Conservation (phyloP, 306 rosid species). For the Purshia tridentata region DNA sequence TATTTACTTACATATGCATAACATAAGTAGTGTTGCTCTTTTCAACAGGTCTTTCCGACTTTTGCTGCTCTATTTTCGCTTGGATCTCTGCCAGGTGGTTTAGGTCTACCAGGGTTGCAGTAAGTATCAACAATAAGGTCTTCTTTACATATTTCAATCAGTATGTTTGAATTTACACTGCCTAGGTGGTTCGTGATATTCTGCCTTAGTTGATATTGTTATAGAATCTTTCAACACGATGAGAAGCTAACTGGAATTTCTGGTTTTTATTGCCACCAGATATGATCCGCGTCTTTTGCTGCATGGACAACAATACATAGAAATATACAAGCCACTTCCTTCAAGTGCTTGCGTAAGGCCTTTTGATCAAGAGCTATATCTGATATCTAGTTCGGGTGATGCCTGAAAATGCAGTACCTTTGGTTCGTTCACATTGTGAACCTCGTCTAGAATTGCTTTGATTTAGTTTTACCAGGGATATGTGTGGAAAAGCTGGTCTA, state of each 20-base stretch:
- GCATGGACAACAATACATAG: slow-evolving; percentile 92
- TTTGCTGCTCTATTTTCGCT: slow-evolving; percentile 61
- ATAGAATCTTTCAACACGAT: not conserved
- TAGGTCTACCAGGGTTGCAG: slow-evolving; percentile 67
- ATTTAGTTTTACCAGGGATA: not conserved
- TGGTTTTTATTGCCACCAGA: slow-evolving; percentile 42
- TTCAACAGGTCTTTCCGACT: slow-evolving; percentile 76
- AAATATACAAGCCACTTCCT: slow-evolving; percentile 78
- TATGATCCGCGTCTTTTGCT: slow-evolving; percentile 83
- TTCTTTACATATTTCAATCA: slow-evolving; percentile 9
- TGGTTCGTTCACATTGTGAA: not conserved
- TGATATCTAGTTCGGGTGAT: not conserved
- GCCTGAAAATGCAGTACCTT: no score
- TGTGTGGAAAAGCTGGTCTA: not conserved
- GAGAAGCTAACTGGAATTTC: slow-evolving; percentile 11
- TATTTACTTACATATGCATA: not conserved
- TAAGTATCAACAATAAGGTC: slow-evolving; percentile 46
- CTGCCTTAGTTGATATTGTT: slow-evolving; percentile 13
- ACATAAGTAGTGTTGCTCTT: slow-evolving; percentile 2
- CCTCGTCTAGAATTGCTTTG: not conserved
- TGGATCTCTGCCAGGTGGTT: slow-evolving; percentile 27
- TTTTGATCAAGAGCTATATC: slow-evolving; percentile 31
- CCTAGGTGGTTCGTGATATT: slow-evolving; percentile 6
- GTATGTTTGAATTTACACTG: not conserved
- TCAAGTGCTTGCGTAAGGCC: slow-evolving; percentile 67